These are phyloP conservation scores for Obelidium mucronatum DNA, from an alignment of 192 early-diverging fungal genomes.

Conservation along the genomic window DNA sequence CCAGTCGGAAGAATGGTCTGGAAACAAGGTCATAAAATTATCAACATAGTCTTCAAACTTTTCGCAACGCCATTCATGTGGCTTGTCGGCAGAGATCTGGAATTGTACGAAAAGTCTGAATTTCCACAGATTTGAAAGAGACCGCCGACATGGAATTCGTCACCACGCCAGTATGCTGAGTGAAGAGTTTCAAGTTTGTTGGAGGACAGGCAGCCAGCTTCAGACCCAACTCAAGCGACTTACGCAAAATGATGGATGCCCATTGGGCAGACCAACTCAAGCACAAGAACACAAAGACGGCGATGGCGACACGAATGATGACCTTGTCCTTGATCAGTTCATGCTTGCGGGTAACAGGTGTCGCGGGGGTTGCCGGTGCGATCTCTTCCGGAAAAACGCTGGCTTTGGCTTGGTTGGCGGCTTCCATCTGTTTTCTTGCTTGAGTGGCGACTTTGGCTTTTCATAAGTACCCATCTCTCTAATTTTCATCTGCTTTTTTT, in stretches of 20 bases:
- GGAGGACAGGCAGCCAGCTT: neutral
- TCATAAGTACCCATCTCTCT: no score
- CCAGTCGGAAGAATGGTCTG: neutral
- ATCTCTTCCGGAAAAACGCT: neutral
- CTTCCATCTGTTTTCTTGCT: no score
- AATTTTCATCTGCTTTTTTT: no score
- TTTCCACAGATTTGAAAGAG: slow-evolving; percentile 26
- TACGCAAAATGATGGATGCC: neutral
- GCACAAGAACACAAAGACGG: neutral
- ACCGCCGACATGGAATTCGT: slow-evolving; percentile 18
- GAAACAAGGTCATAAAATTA: neutral
- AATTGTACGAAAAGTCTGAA: neutral
- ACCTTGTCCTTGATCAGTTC: neutral
- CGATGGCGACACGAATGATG: neutral
- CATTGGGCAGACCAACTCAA: neutral
- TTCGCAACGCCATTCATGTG: neutral
- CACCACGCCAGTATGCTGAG: slow-evolving; percentile 21
- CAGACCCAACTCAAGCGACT: neutral
- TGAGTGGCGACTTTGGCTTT: no score
- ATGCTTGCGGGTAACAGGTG: no score
- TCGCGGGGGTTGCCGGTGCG: no score
- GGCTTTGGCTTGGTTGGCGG: neutral
- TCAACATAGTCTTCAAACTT: neutral
- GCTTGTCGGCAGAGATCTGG: neutral
- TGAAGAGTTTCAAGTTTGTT: neutral